Conservation (phyloP, 306 rosid species). For the Vigna radiata region DNA sequence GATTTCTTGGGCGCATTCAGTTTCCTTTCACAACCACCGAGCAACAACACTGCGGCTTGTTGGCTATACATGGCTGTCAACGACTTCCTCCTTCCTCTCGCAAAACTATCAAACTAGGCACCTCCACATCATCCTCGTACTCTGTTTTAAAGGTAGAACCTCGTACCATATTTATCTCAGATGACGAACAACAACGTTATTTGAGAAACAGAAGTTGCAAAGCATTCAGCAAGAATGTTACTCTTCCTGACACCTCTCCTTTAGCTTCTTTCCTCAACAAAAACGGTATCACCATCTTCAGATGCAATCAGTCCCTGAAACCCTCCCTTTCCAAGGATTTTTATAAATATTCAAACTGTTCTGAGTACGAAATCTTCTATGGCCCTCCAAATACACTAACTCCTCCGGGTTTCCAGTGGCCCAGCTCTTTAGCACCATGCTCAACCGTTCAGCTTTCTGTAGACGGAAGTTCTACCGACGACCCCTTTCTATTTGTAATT, state of each 20-base stretch:
- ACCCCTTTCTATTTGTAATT: slow-evolving; percentile 28
- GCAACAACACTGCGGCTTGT: slow-evolving; percentile 42
- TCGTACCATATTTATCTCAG: background rate
- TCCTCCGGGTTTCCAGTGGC: background rate
- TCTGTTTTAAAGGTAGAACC: background rate
- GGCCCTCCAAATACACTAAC: background rate
- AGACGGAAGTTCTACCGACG: background rate
- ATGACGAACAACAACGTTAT: background rate
- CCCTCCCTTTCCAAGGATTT: background rate
- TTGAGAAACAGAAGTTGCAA: slow-evolving; percentile 1
- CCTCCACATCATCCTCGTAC: background rate
- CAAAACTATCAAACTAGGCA: slow-evolving; percentile 29
- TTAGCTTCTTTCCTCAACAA: slow-evolving; percentile 24
- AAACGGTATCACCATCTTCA: slow-evolving; percentile 26
- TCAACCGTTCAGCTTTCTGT: slow-evolving; percentile 37
- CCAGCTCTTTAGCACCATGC: slow-evolving; percentile 26
- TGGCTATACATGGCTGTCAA: slow-evolving; percentile 24
- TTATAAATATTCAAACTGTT: background rate
- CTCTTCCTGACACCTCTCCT: slow-evolving; percentile 36
- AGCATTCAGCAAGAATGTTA: background rate
- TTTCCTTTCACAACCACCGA: slow-evolving; percentile 45
- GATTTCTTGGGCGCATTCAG: background rate
- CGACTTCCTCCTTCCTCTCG: rapidly evolving
- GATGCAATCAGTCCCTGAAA: slow-evolving; percentile 35
- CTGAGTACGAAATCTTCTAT: slow-evolving; percentile 17